Evolutionary conservation across 1,284 basidiomycete genomes (phyloP), one percentile per base, ranked within the genome.

Genomic region (Tylopilus sp.): DNA sequence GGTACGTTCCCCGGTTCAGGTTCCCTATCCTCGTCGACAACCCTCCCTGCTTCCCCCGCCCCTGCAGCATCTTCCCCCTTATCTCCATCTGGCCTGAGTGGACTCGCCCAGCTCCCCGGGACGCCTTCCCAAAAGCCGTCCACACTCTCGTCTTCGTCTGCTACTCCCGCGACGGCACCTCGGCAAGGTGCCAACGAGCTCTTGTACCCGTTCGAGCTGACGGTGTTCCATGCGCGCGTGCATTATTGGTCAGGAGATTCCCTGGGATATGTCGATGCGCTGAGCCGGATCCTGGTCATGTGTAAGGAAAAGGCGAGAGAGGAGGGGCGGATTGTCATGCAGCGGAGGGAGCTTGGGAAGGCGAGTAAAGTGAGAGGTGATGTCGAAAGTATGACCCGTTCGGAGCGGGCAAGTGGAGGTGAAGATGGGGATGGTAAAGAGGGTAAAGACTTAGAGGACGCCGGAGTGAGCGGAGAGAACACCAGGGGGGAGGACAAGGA

Each of bases 231-330:
- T 37, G 81, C 86, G 8, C 78, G 86, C 7, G 69, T 85, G 35
- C 81, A 81, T 62, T 90, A 88, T 63, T 90, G 87, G 86, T 76
- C 83, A 1, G 86, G 84, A 24, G 89, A 91, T 66, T 75, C 81
- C 61, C 79, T 87, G 76, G 84, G 81, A 1, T 88, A 91, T 68
- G 74, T 90, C 50, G 89, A 92, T 66, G 82, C 84, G 24, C 83
- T 98, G 64, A 84, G 82, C 52, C 83, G 66, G 48, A 83, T 99
- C 66, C 80, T 98, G 53, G 81, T 76, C 33, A 86, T 78, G 67
- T 98, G 94, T 61, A 85, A 83, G 60, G 70, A 62, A 25, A 88
- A 76, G 35, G 85, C 84, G 4, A 81, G 78, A 54, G 62, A 62
- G 43, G 74, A 75, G 19, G 63, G 56, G 13, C 67, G 67, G 48